Base-by-base conservation (phyloP, 495 filamentous ascomycete genomes). In the Viridothelium virens region DNA sequence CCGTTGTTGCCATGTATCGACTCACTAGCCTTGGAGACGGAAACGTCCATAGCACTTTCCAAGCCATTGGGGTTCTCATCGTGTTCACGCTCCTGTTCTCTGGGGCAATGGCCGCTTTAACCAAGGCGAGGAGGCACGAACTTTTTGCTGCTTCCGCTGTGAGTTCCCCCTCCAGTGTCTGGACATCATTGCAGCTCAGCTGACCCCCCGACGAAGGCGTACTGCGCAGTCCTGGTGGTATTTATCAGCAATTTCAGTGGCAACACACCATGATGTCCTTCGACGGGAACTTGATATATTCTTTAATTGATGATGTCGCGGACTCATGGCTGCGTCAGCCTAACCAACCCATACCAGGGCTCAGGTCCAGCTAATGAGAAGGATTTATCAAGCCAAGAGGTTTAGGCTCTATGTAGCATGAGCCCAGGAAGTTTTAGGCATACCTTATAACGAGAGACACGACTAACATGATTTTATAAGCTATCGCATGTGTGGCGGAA, bases 111-210 rank as follows among this genome's bases (percentile, higher is more conserved):
- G 72, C 70, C 10, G 46, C 70, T 0, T 59, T 79, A 14, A 81
- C 79, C 1, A 79, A 74, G 38, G 78, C 79, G 1, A 71, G 67
- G 65, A 61, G 78, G 25, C 76, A 79, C 63, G 79, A 81, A 65
- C 70, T 81, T n/a, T 77, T 81, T 65, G 79, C 77, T 12, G 77
- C 77, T 5, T 72, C 71, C 47, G 78, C 78, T n/a, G 78, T 59
- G 36, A 59, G 53, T 9, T 4, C 7, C 25, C 5, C 18, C 7
- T 34, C 18, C 7, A 36, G 31, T 59, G 5, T 59, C 11, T 4
- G 5, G 31, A 10, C 2, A 5, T 7, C 10, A 7, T 53, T 18
- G 9, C 6, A 59, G 4, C 7, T 3, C 2, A 36, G 31, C 53
- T 59, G 14, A 59, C 18, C 3, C 36, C n/a, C 0, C 2, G 7